phyloP scores from a whole-genome alignment of 805 yeast species.

The Yarrowia sp. region DNA sequence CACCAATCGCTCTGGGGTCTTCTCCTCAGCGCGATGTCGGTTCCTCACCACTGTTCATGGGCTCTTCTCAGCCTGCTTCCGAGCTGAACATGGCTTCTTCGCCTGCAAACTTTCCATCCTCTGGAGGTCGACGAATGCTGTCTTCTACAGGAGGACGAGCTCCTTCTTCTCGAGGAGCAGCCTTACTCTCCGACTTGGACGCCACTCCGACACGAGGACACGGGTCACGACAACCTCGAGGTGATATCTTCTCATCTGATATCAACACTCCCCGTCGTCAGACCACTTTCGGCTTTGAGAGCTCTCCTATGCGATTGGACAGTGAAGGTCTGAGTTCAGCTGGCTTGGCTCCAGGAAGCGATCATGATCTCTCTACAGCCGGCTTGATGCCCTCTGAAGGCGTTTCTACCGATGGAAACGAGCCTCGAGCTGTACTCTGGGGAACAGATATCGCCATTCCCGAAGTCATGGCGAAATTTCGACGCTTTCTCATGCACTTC shows the following conservation, averaged over 20 bases:
- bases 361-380: not conserved
- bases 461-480: constrained; percentile 76
- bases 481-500: constrained; percentile 81
- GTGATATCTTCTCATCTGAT: constrained; percentile 74
- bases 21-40: not conserved
- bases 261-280: constrained; percentile 64
- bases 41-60: not conserved
- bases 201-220: constrained; percentile 1
- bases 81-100: not conserved
- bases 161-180: not conserved
- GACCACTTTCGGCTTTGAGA: constrained; percentile 37
- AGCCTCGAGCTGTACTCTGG: constrained; percentile 92
- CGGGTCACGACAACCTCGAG: constrained; percentile 49
- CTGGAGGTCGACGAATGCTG: not conserved
- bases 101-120: not conserved
- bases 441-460: constrained; percentile 95
- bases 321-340: not conserved
- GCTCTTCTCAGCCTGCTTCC: not conserved
- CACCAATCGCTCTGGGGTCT: not conserved
- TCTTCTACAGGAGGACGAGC: constrained; percentile 2
- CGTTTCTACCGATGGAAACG: constrained; percentile 46
- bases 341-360: not conserved
- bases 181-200: not conserved
- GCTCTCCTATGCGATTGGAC: constrained; percentile 16
- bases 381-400: not conserved